phyloP scores from a whole-genome alignment of 2,329 filamentous ascomycete species.

The Fusarium sp. region DNA sequence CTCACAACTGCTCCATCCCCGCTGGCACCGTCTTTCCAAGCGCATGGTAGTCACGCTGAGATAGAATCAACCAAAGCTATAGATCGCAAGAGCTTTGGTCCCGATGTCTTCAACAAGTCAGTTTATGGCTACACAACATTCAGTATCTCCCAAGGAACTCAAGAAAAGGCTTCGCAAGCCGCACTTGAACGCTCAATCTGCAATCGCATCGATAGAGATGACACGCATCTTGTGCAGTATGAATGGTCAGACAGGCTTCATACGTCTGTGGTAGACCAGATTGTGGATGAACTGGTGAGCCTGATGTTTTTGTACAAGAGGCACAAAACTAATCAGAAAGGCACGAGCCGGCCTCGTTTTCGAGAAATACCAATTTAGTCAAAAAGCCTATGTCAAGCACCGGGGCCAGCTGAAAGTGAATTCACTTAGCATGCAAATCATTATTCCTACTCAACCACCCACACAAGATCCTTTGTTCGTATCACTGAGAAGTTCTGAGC shows the following conservation, averaged over 20 bases:
- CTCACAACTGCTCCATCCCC: background rate
- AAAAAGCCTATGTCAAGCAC: conserved; percentile 3
- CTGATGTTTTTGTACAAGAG: background rate
- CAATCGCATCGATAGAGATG: background rate
- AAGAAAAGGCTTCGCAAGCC: conserved; percentile 1
- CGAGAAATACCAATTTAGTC: background rate
- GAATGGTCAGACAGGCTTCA: conserved; percentile 4
- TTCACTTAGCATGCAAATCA: background rate
- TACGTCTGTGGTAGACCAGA: background rate
- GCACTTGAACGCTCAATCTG: background rate
- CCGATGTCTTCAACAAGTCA: background rate
- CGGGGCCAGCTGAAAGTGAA: background rate
- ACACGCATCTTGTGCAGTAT: conserved; percentile 1
- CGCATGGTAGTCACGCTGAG: background rate
- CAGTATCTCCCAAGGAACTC: background rate
- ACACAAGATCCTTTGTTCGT: background rate
- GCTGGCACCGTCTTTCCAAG: background rate
- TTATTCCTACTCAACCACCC: conserved; percentile 6
- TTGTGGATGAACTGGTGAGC: conserved; percentile 5
- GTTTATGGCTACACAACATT: conserved; percentile 9
- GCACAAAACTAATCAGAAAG: background rate
- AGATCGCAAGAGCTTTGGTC: background rate
- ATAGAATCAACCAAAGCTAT: background rate
- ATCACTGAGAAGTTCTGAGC: background rate
- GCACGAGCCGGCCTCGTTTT: background rate